phyloP scores from a whole-genome alignment of 192 early-diverging fungal species.

The Linnemannia zychae region DNA sequence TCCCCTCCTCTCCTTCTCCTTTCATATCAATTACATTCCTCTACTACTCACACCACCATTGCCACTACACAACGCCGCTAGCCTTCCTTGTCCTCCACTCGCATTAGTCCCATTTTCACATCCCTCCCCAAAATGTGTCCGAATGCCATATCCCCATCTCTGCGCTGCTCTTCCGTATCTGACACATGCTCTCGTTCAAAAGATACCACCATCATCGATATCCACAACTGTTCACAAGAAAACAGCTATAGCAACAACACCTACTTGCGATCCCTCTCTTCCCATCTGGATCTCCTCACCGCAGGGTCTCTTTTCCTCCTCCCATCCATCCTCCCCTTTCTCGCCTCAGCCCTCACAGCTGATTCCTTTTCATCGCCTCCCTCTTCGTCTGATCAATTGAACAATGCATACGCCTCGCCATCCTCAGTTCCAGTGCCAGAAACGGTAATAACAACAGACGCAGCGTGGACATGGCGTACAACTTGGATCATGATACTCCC shows the following conservation, averaged over 20 bases:
- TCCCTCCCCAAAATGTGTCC: conserved; percentile 5
- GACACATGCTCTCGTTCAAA: background rate
- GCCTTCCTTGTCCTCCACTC: background rate
- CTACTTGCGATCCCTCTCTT: conserved; percentile 8
- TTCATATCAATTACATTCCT: background rate
- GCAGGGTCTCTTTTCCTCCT: conserved; percentile 44
- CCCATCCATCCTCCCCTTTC: conserved; percentile 39
- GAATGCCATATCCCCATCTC: background rate
- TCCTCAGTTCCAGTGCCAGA: background rate
- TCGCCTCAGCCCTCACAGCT: conserved; percentile 37
- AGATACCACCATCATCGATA: background rate
- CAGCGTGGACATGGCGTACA: conserved; percentile 22
- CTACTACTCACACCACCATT: background rate
- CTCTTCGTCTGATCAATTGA: background rate
- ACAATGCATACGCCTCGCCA: background rate
- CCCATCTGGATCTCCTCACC: conserved; percentile 35
- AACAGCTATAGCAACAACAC: background rate
- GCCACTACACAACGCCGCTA: too few species aligned
- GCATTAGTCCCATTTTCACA: background rate
- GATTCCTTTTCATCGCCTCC: background rate
- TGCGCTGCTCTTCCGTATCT: background rate
- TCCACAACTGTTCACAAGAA: background rate
- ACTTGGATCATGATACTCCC: conserved; percentile 30
- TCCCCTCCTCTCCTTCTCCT: background rate
- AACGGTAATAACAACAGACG: background rate